Evolutionary conservation across 768 basidiomycete genomes (phyloP), one percentile per base, ranked within the genome.

Genomic region (Termitomyces sp.): DNA sequence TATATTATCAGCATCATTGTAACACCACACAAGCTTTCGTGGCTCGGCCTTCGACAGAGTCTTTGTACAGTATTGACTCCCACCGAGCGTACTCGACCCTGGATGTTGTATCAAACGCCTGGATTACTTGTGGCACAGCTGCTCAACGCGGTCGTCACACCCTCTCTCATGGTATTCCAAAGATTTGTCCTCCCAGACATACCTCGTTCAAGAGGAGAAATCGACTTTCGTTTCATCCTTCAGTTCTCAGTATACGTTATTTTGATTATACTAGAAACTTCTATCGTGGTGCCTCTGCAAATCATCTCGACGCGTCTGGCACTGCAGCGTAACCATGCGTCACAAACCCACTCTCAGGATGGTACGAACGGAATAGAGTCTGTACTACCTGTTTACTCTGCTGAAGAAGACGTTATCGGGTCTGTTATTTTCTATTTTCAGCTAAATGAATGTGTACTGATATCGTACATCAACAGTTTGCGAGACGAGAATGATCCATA

Each of bases 401-500:
- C 48, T 52, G 60, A 59, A n/a, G 57, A 61, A 49, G 63, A 64
- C 31, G 57, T 61, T 29, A 64, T 64, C 4, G 63, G 63, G 63
- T 64, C 8, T 8, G 56, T 53, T 25, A 31, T 17, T 34, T 17
- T 50, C 10, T 20, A 8, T 32, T 25, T 32, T 43, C 2, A 11
- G 17, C 17, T 9, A 0, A 12, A 17, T 12, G 10, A 12, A 37
- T 42, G 40, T 47, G 17, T 20, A 57, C 51, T 53, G 65, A 61
- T 67, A n/a, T 32, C 37, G 31, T 62, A 37, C 40, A 61, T 9
- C 42, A 38, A 34, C 32, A 90, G 89, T 10, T 74, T 92, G 66
- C 81, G 91, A 63, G 85, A 80, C 59, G 90, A 91, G 70, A 83
- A 79, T 46, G 89, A 94, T 63, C 91, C 92, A 20, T 94, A 94